phyloP scores from a whole-genome alignment of 1,139 yeast species.

The Nakaseomyces uthaithaninus region DNA sequence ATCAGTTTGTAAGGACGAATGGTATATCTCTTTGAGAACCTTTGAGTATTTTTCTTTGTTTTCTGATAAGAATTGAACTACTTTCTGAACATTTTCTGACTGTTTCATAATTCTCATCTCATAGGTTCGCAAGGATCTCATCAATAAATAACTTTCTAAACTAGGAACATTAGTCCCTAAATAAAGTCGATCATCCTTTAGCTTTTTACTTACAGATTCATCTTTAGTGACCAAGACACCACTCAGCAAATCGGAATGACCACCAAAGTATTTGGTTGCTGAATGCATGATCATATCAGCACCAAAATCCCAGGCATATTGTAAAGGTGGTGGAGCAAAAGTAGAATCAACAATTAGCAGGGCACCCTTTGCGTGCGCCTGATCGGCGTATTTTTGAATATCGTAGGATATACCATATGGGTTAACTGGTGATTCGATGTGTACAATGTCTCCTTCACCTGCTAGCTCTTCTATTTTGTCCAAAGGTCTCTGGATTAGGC shows the following conservation, averaged over 20 bases:
- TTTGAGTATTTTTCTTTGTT: slow-evolving; percentile 39
- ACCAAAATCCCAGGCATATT: slow-evolving; percentile 69
- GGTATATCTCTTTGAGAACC: slow-evolving; percentile 46
- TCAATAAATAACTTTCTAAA: slow-evolving; percentile 62
- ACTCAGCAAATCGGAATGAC: slow-evolving; percentile 85
- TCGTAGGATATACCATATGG: slow-evolving; percentile 71
- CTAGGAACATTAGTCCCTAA: slow-evolving; percentile 76
- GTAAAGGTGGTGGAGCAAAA: slow-evolving; percentile 88
- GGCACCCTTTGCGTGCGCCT: slow-evolving; percentile 68
- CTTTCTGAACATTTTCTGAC: slow-evolving; percentile 50
- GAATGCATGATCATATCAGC: slow-evolving; percentile 84
- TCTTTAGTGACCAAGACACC: slow-evolving; percentile 67
- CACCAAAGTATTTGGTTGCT: slow-evolving; percentile 86
- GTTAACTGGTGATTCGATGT: slow-evolving; percentile 81
- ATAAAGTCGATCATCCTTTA: slow-evolving; percentile 53
- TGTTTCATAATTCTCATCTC: slow-evolving; percentile 64
- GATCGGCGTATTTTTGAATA: slow-evolving; percentile 50
- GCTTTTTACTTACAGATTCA: slow-evolving; percentile 36
- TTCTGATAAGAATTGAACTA: slow-evolving; percentile 52
- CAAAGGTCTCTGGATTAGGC: slow-evolving; percentile 45
- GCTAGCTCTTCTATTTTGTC: slow-evolving; percentile 43
- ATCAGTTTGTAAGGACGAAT: slow-evolving; percentile 69
- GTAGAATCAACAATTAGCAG: slow-evolving; percentile 71
- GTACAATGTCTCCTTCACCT: slow-evolving; percentile 69
- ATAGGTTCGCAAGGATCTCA: slow-evolving; percentile 73